Evolutionary conservation across 2,329 filamentous ascomycete genomes (phyloP).

Genomic region (Tolypocladium nubicola): DNA sequence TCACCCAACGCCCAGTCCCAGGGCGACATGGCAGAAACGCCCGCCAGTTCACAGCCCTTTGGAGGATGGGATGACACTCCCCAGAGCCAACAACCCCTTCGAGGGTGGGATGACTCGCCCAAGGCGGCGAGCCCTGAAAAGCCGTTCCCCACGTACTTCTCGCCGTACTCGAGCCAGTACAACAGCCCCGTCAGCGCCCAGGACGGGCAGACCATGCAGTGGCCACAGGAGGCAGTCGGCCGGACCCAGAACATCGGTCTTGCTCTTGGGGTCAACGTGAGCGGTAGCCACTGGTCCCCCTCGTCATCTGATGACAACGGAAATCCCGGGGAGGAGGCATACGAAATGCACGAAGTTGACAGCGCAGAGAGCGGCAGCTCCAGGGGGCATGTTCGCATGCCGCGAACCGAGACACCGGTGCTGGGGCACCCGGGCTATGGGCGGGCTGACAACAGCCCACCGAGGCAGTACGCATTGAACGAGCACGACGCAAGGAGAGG

Average conservation of each 20-base stretch:
- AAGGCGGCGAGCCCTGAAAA: conserved; percentile 30
- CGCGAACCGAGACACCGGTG: conserved; percentile 24
- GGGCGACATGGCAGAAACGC: conserved; percentile 23
- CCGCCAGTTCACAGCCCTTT: conserved; percentile 42
- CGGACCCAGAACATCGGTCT: conserved; percentile 9
- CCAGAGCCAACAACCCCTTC: conserved; percentile 40
- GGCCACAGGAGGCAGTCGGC: conserved; percentile 19
- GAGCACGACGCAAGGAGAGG: conserved; percentile 1
- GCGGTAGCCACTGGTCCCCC: background rate
- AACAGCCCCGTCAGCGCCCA: conserved; percentile 43
- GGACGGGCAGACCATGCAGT: conserved; percentile 22
- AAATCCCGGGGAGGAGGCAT: conserved; percentile 29
- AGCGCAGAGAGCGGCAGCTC: conserved; percentile 12
- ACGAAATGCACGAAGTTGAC: conserved; percentile 35
- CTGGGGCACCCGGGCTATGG: conserved; percentile 37
- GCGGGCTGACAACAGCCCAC: conserved; percentile 17
- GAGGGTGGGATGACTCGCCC: conserved; percentile 43
- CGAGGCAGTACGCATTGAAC: conserved; percentile 8
- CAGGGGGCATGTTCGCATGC: conserved; percentile 7
- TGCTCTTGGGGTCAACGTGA: conserved; percentile 1
- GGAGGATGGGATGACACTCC: conserved; percentile 45
- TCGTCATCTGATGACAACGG: conserved; percentile 26
- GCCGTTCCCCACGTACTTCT: conserved; percentile 38
- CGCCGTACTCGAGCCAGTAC: conserved; percentile 49
- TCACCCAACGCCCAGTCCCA: conserved; percentile 13